phyloP scores from a whole-genome alignment of 78 protist species.

The Dictyostelium discoideum region dicty_2.7 NC_007090.3:3613001-3613500 shows the following conservation, averaged over 20 bases:
- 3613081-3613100: conserved; percentile 77
- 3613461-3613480: conserved; percentile 71
- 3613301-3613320: not conserved
- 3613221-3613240: conserved; percentile 70
- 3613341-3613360: conserved; percentile 75
- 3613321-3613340: not conserved
- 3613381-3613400: conserved; percentile 82
- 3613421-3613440: conserved; percentile 54
- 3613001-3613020: conserved; percentile 46
- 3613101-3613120: conserved; percentile 39
- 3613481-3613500: conserved; percentile 88
- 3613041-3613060: conserved; percentile 23
- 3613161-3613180: conserved; percentile 63
- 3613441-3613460: conserved; percentile 75
- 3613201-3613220: conserved; percentile 83
- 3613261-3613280: conserved; percentile 17
- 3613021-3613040: conserved; percentile 67
- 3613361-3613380: conserved; percentile 82
- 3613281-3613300: conserved; percentile 31
- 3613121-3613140: conserved; percentile 38
- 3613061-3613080: conserved; percentile 27
- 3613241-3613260: not conserved
- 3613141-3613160: conserved; percentile 65
- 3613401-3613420: conserved; percentile 85
- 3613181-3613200: conserved; percentile 48